Conservation (phyloP, 805 yeast species). For the Tanozyma kutaoensis region DNA sequence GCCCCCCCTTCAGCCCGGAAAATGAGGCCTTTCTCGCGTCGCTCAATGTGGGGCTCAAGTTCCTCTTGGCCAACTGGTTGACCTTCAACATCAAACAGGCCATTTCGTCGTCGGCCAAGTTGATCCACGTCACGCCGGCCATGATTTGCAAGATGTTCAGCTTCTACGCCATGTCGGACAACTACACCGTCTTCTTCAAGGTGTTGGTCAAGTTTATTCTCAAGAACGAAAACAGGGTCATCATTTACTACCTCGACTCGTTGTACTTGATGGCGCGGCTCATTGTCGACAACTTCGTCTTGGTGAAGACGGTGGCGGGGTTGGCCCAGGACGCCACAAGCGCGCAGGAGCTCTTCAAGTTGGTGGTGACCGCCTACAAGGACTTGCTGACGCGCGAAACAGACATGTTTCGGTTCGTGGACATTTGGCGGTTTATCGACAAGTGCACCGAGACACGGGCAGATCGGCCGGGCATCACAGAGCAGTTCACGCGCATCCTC, state of each 20-base stretch:
- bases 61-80: conserved; percentile 34
- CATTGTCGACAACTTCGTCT: conserved; percentile 5
- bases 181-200: conserved; percentile 26
- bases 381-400: conserved; percentile 20
- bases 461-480: too few relatives aligned
- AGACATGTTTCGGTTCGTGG: conserved; percentile 17
- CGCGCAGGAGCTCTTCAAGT: conserved; percentile 21
- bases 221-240: conserved; percentile 25
- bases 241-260: conserved; percentile 29
- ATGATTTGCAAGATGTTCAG: conserved; percentile 17
- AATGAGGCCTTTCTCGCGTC: too few relatives aligned
- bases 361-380: conserved; percentile 18
- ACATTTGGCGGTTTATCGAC: conserved; percentile 23
- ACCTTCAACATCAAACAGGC: conserved; percentile 26
- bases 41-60: conserved; percentile 29
- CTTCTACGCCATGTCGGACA: conserved; percentile 25
- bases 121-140: conserved; percentile 20
- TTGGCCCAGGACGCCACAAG: conserved; percentile 26
- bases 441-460: conserved; percentile 4
- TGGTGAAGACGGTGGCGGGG: conserved; percentile 27
- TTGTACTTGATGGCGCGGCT: conserved; percentile 19
- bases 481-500: too few relatives aligned
- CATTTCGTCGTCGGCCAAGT: conserved; percentile 18
- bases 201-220: conserved; percentile 18
- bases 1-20: too few relatives aligned